phyloP scores from a whole-genome alignment of 257 asterid genomes.

The Solanum chilense region DNA sequence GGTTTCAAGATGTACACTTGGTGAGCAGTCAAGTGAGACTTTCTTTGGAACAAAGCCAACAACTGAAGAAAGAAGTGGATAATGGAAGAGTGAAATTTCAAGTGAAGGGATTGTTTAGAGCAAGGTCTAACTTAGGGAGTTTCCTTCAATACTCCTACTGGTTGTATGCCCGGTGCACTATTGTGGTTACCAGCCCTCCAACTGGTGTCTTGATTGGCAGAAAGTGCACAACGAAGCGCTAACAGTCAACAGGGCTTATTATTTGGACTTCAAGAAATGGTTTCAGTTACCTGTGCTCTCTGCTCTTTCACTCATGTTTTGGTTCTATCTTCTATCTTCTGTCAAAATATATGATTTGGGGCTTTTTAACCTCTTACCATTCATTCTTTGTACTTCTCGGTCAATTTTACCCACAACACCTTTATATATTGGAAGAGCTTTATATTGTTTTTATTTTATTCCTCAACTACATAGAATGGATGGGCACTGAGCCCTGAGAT shows the following conservation, averaged over 20 bases:
- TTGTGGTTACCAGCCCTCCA: constrained; percentile 68
- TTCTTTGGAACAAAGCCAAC: constrained; percentile 26
- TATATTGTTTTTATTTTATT: neutral
- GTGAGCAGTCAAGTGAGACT: constrained; percentile 69
- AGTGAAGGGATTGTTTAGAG: constrained; percentile 50
- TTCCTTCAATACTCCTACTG: constrained; percentile 62
- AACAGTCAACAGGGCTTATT: neutral
- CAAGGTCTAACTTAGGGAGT: constrained; percentile 61
- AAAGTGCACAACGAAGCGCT: constrained; percentile 51
- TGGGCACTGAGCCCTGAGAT: neutral
- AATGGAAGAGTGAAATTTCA: constrained; percentile 52
- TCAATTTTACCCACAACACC: neutral
- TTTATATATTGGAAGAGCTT: neutral
- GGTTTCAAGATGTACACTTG: constrained; percentile 50
- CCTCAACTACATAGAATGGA: neutral
- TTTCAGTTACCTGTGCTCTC: neutral
- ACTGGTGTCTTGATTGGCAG: constrained; percentile 60
- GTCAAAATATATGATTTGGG: neutral
- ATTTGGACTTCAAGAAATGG: neutral
- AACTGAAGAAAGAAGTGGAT: constrained; percentile 46
- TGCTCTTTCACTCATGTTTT: neutral
- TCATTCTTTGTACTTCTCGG: neutral
- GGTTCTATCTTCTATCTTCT: neutral
- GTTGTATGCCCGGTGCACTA: constrained; percentile 51
- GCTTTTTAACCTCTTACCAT: neutral